These are phyloP conservation scores for Protomyces inundatus DNA, from an alignment of 1,139 yeast genomes.

Conservation along the genomic window DNA sequence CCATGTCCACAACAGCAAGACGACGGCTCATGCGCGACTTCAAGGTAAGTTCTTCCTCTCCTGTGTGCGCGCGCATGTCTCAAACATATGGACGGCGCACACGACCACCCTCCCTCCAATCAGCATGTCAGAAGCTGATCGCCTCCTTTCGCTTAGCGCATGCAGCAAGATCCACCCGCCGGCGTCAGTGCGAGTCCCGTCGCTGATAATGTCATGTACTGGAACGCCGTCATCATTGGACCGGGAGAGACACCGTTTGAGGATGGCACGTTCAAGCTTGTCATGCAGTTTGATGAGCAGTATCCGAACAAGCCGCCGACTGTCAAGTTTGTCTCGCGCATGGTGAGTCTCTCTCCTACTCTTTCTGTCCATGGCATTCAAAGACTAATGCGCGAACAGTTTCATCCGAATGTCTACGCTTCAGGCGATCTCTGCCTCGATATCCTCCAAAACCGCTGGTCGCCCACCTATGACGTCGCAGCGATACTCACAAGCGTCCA, in stretches of 20 bases:
- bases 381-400: constrained; percentile 35
- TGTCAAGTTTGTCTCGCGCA: constrained; percentile 83
- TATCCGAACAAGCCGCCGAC: constrained; percentile 96
- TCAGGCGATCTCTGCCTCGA: constrained; percentile 93
- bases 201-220: constrained; percentile 94
- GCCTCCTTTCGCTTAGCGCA: constrained; percentile 48
- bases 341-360: constrained; percentile 42
- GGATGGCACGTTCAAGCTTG: constrained; percentile 89
- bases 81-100: background rate
- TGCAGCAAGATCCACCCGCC: constrained; percentile 97
- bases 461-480: constrained; percentile 98
- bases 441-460: constrained; percentile 94
- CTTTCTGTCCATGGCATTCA: background rate
- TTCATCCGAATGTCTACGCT: constrained; percentile 96
- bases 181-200: constrained; percentile 97
- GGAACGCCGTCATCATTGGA: constrained; percentile 97
- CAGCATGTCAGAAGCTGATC: background rate
- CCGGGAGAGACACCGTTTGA: constrained; percentile 98
- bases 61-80: no score
- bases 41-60: constrained; percentile 50
- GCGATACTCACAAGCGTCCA: constrained; percentile 80
- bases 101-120: background rate
- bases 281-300: constrained; percentile 89
- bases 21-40: constrained; percentile 98
- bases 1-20: constrained; percentile 95